phyloP scores from a whole-genome alignment of 2,329 filamentous ascomycete species.

The Fusarium coicis region DNA sequence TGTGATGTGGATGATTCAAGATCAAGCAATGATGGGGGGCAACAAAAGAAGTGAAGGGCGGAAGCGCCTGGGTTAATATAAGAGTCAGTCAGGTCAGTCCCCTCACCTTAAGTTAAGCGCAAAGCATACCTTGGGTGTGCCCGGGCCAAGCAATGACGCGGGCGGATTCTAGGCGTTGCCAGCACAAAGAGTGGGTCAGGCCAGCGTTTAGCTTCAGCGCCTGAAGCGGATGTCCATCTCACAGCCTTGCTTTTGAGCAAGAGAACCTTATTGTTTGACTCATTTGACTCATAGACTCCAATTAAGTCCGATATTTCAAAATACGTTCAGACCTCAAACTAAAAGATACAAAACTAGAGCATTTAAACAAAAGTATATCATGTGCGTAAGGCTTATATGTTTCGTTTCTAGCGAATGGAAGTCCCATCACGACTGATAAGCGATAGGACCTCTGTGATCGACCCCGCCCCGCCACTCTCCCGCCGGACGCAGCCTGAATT shows the following conservation, averaged over 20 bases:
- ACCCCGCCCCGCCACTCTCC: constrained; percentile 4
- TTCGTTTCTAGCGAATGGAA: not conserved
- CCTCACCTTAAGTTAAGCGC: not conserved
- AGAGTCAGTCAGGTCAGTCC: constrained; percentile 5
- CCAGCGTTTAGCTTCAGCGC: constrained; percentile 11
- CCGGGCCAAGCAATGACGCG: constrained; percentile 35
- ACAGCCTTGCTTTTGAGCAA: constrained; percentile 13
- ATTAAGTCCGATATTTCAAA: too few relatives aligned
- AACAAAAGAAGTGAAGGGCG: constrained; percentile 21
- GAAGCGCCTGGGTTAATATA: constrained; percentile 26
- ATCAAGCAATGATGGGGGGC: constrained; percentile 28
- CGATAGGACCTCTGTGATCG: not conserved
- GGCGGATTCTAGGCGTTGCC: constrained; percentile 7
- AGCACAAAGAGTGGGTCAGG: constrained; percentile 20
- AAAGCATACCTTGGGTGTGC: not conserved
- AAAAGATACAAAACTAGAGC: not conserved
- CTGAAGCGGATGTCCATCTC: constrained; percentile 14
- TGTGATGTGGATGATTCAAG: constrained; percentile 26
- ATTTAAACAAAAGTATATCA: not conserved
- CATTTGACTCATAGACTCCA: not conserved
- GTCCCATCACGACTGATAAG: not conserved
- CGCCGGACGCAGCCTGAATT: not conserved
- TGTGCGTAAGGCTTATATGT: not conserved
- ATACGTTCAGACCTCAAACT: too few relatives aligned
- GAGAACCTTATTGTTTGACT: not conserved